Evolutionary conservation across 345 rosid species (phyloP).

Genomic region (Eucalyptus curtisii): DNA sequence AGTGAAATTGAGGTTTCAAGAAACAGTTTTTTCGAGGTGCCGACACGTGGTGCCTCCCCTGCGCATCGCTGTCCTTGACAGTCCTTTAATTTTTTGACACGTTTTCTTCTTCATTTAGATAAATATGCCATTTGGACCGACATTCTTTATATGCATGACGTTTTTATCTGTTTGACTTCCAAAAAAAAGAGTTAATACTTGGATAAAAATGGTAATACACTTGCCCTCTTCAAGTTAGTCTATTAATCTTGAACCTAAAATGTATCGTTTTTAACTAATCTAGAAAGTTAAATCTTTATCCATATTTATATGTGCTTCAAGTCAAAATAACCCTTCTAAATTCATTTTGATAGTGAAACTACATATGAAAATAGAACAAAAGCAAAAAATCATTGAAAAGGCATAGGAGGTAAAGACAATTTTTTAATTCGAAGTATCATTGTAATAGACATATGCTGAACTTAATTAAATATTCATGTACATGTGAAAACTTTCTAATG

Average conservation of each 20-base stretch:
- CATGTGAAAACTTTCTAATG: not conserved
- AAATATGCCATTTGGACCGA: not conserved
- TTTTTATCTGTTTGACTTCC: not conserved
- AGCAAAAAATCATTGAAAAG: not conserved
- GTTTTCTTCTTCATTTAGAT: not conserved
- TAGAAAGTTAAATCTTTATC: not conserved
- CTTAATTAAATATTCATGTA: not conserved
- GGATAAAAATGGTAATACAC: not conserved
- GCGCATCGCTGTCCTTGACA: not conserved
- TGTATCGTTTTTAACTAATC: not conserved
- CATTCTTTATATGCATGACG: not conserved
- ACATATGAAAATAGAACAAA: not conserved
- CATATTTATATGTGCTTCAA: not conserved
- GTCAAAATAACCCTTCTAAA: not conserved
- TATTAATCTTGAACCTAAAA: not conserved
- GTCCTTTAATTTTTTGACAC: not conserved
- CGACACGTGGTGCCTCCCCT: not conserved
- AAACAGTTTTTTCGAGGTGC: not conserved
- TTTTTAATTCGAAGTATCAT: not conserved
- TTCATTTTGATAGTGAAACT: not conserved
- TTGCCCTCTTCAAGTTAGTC: not conserved
- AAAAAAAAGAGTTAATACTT: not conserved
- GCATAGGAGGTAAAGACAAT: not conserved
- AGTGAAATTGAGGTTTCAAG: not conserved
- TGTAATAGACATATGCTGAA: not conserved